Evolutionary conservation across 1,139 yeast species (phyloP).

Genomic region (Pichia cactophila): DNA sequence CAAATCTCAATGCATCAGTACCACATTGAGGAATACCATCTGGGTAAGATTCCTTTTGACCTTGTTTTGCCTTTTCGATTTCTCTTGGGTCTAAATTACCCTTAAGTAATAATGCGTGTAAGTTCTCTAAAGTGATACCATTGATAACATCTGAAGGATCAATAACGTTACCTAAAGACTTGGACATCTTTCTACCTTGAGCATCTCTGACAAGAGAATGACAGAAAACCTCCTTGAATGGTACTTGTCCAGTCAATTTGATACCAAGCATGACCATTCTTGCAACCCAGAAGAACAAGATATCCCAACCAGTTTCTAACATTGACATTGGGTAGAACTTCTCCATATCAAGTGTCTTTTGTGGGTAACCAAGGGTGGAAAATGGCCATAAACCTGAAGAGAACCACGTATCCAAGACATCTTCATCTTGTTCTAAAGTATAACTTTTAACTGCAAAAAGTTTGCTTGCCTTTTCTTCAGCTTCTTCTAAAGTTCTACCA

Average conservation of each 20-base stretch:
- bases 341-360: slow-evolving; percentile 62
- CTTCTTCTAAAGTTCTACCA: slow-evolving; percentile 78
- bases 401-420: slow-evolving; percentile 97
- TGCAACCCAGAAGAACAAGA: slow-evolving; percentile 96
- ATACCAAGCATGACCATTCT: slow-evolving; percentile 92
- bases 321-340: slow-evolving; percentile 83
- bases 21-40: slow-evolving; percentile 99
- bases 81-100: slow-evolving; percentile 93
- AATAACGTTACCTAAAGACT: slow-evolving; percentile 91
- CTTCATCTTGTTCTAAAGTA: slow-evolving; percentile 90
- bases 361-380: slow-evolving; percentile 95
- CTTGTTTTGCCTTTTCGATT: slow-evolving; percentile 76
- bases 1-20: slow-evolving; percentile 96
- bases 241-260: slow-evolving; percentile 84
- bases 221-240: slow-evolving; percentile 95
- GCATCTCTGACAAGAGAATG: slow-evolving; percentile 98
- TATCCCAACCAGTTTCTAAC: slow-evolving; percentile 99
- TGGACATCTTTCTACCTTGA: slow-evolving; percentile 98
- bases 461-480: slow-evolving; percentile 67
- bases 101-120: slow-evolving; percentile 65
- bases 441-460: slow-evolving; percentile 66
- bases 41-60: slow-evolving; percentile 88
- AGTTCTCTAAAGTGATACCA: slow-evolving; percentile 73
- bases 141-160: slow-evolving; percentile 91
- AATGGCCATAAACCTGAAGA: slow-evolving; percentile 98